Conservation (phyloP, 495 filamentous ascomycete genomes). For the Neurospora africana region DNA sequence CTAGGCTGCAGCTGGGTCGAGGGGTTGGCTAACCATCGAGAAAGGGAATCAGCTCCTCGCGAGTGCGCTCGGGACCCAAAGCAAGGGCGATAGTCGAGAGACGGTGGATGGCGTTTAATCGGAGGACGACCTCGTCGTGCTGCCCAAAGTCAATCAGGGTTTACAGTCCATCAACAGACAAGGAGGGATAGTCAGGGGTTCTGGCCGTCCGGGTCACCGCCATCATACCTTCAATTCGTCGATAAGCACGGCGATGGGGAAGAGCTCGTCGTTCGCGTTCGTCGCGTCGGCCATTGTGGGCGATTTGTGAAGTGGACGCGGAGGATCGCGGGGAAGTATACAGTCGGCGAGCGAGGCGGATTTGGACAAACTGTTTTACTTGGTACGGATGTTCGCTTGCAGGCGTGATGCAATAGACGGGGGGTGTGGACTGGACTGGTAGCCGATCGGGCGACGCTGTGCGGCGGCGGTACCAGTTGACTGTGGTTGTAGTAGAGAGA, state of each 20-base stretch:
- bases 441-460: constrained; percentile 3
- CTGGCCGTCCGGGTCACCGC: constrained; percentile 12
- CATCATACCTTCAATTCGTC: constrained; percentile 88
- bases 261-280: constrained; percentile 82
- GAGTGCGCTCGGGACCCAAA: constrained; percentile 85
- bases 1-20: not conserved
- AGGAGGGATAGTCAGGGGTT: not conserved
- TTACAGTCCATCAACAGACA: not conserved
- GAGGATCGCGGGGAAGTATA: constrained; percentile 4
- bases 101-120: constrained; percentile 95
- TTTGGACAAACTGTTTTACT: constrained; percentile 3
- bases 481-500: not conserved
- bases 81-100: constrained; percentile 96
- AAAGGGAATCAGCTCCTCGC: constrained; percentile 97
- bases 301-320: constrained; percentile 11
- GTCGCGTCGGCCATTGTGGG: constrained; percentile 45
- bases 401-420: constrained; percentile 25
- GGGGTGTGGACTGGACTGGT: constrained; percentile 6
- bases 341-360: constrained; percentile 4
- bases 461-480: not conserved
- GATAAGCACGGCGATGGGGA: constrained; percentile 97
- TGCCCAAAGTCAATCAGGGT: constrained; percentile 29
- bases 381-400: constrained; percentile 4
- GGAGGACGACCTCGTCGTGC: constrained; percentile 97
- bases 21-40: constrained; percentile 63